Percentiles rank a stretch among this genome's conserved stretches.
Evolutionary conservation across 73 alveolate genomes (phyloP).

Genomic region (Stentor coeruleus): DNA sequence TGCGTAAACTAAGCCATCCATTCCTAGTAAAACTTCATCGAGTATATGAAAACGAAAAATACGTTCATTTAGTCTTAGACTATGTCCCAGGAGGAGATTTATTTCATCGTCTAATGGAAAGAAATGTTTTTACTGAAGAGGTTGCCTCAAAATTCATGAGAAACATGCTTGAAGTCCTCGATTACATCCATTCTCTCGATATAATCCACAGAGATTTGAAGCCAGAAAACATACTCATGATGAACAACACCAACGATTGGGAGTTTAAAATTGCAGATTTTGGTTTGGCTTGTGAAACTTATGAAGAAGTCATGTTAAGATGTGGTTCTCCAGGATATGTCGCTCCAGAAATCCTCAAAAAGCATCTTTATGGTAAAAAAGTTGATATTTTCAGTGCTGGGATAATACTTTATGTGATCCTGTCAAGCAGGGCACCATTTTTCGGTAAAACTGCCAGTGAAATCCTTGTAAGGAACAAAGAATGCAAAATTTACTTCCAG

Average conservation of each 20-base stretch:
- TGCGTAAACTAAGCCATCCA: conserved; percentile 35
- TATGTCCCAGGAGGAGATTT: conserved; percentile 57
- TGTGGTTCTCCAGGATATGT: conserved; percentile 78
- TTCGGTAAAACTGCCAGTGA: conserved; percentile 37
- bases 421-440: conserved; percentile 54
- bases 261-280: conserved; percentile 64
- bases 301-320: conserved; percentile 39
- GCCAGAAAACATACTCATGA: conserved; percentile 49
- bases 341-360: conserved; percentile 62
- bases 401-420: conserved; percentile 43
- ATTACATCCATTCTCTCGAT: conserved; percentile 26
- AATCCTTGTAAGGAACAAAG: conserved; percentile 37
- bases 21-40: conserved; percentile 34
- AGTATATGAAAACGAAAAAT: conserved; percentile 48
- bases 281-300: conserved; percentile 38
- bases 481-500: conserved; percentile 33
- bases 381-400: conserved; percentile 64
- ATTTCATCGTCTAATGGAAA: conserved; percentile 36
- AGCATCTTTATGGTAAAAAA: conserved; percentile 37
- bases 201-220: conserved; percentile 43
- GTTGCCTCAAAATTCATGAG: conserved; percentile 36
- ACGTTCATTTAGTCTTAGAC: conserved; percentile 50
- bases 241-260: conserved; percentile 21
- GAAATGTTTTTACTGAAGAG: conserved; percentile 44
- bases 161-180: conserved; percentile 37